Conservation (phyloP, 176 grass and related monocot species). For the Areca catechu region DNA sequence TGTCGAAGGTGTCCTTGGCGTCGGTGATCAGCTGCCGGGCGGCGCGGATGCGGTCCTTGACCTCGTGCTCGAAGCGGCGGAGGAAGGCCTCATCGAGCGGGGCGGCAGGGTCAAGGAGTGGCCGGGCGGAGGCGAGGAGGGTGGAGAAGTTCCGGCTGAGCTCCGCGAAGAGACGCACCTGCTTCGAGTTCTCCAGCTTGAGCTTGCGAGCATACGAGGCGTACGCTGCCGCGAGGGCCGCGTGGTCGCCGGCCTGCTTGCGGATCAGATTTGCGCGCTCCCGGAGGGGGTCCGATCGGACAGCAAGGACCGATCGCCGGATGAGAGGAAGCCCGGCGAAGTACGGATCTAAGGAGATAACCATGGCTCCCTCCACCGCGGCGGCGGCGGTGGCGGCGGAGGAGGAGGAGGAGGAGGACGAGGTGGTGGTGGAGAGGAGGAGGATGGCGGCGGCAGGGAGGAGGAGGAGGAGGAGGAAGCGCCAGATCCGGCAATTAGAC, state of each 20-base stretch:
- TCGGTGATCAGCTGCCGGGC: slow-evolving; percentile 58
- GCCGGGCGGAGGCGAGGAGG: not conserved
- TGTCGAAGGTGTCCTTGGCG: slow-evolving; percentile 86
- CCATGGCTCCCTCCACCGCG: not conserved
- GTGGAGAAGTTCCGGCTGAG: not conserved
- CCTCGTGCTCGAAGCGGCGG: not conserved
- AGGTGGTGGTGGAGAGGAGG: not conserved
- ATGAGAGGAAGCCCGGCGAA: too few relatives aligned
- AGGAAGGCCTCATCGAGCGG: not conserved
- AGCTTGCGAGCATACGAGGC: slow-evolving; percentile 52
- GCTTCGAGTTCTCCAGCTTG: slow-evolving; percentile 58
- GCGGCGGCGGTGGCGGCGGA: not conserved
- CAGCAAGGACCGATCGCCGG: slow-evolving; percentile 10
- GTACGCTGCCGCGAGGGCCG: slow-evolving; percentile 35
- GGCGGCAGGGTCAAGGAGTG: not conserved
- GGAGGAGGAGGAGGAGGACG: not conserved
- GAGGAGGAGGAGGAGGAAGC: not conserved
- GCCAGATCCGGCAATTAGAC: not conserved
- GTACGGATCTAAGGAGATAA: too few relatives aligned
- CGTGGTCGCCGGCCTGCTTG: slow-evolving; percentile 63
- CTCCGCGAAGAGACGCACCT: slow-evolving; percentile 17
- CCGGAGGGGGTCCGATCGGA: slow-evolving; percentile 40
- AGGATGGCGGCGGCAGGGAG: not conserved
- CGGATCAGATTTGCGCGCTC: slow-evolving; percentile 46
- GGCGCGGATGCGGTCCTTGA: not conserved